Evolutionary conservation across 805 yeast species (phyloP), one percentile per base, ranked within the genome.

Genomic region (Ogataea paradorogensis): DNA sequence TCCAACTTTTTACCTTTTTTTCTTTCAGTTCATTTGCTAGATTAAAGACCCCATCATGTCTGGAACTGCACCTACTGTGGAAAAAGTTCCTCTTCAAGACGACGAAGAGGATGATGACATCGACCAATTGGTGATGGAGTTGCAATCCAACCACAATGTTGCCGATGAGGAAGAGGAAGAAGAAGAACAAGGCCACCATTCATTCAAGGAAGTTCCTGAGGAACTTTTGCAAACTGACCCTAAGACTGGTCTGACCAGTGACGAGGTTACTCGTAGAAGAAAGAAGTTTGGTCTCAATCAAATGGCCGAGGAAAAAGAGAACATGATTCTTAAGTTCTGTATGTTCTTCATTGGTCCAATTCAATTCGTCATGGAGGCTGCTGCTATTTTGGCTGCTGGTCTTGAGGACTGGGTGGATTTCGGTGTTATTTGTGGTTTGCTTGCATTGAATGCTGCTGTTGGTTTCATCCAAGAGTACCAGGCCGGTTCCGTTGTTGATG

Each of bases 381-480:
- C 96, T 61, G 95, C 96, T 57, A 78, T 87, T 52, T 74, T 87
- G 67, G 95, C 96, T 63, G 95, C 95, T 53, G 96, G 95, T 82
- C 76, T 87, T 59, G 87, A 87, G 73, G 96, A 90, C 74, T 89
- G 96, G 96, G 96, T 89, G 63, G 96, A 89, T 79, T 89, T 89
- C 76, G 96, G 97, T 80, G 97, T 89, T 66, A 89, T 89, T 65
- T 80, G 86, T 69, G 96, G 84, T 71, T 72, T 89, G 58, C 75
- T 89, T 58, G 56, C 82, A 67, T 79, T 89, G 65, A 89, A 89
- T 71, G 96, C 96, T 51, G 71, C 73, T 59, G 96, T 89, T 67
- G 97, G 97, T 79, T 89, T 89, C 82, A 76, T 87, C 56, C 97
- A 89, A 76, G 97, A 89, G 72, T 90, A 73, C 84, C 96, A 89